Base-by-base conservation (phyloP, 2,329 filamentous ascomycete species). In the Amauroascus verrucosus region DNA sequence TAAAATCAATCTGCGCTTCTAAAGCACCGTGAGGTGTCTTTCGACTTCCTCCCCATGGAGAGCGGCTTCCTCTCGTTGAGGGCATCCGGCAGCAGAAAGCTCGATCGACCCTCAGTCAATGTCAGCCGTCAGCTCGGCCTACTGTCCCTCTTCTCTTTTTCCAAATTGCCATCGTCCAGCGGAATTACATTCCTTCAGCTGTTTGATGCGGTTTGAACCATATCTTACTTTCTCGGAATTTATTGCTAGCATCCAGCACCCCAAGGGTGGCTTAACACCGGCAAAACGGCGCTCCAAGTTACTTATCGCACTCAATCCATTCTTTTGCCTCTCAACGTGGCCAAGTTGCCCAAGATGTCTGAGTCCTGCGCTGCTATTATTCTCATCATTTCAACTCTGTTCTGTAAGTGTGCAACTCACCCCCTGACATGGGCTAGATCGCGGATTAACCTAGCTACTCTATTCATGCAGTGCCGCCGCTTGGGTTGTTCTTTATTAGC, bases 401-500 rank as follows among this genome's bases (percentile, higher is more conserved):
- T 77, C 58, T 62, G 73, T 77, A 65, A 20, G 55, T 58, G 69
- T 38, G 35, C 35, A 38, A 6, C 14, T 35, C 13, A 3, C 8
- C 14, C 32, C 13, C 32, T 35, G 32, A 6, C 6, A 6, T 11
- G 7, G n/a, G 37, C 16, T 20, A 9, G n/a, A 40, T 26, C 32
- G 32, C 13, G 11, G 11, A 45, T 45, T 26, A 6, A 45, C 9
- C 41, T 28, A 28, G 4, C 11, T 8, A n/a, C 7, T 2, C 8
- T 20, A n/a, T 32, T 9, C 9, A 30, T 30, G 5, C 58, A 86
- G 83, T 84, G 55, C 83, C 83, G 49, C 83, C 83, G 13, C 65
- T 83, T 52, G 83, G 82, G 48, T 82, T 84, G 43, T 82, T 75
- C 64, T 68, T 78, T 47, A 77, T 86, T 49, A 77, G 82, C 54